These are phyloP conservation scores for Paralagenidium karlingii DNA, from an alignment of 352 stramenopile genomes.

Conservation along the genomic window DNA sequence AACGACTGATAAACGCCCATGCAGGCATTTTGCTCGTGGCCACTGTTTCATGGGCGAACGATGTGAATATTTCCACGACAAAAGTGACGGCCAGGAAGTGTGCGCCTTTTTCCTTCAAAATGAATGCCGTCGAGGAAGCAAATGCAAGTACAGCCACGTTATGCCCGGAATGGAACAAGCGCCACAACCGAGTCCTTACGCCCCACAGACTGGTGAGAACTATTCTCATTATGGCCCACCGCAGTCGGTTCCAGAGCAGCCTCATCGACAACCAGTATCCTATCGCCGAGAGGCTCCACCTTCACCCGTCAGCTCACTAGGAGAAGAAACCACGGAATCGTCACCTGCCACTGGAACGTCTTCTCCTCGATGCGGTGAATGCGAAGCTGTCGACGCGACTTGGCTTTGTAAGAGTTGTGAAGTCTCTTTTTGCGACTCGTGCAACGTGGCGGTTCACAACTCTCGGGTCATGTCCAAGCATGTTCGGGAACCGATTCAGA, in stretches of 20 bases:
- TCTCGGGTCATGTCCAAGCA: conserved; percentile 55
- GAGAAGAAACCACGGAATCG: conserved; percentile 1
- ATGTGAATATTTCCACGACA: conserved; percentile 11
- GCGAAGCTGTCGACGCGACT: conserved; percentile 23
- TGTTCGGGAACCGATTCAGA: conserved; percentile 11
- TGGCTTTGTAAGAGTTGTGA: conserved; percentile 51
- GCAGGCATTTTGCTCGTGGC: conserved; percentile 37
- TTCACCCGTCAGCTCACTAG: conserved; percentile 1
- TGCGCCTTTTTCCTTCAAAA: not conserved
- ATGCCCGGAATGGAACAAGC: no score
- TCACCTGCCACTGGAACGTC: conserved; percentile 4
- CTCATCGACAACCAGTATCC: no score
- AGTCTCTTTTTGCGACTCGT: conserved; percentile 37
- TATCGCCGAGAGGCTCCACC: conserved; percentile 4
- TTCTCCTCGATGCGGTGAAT: conserved; percentile 55
- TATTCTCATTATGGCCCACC: no score
- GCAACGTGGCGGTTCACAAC: conserved; percentile 35
- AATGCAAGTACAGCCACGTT: not conserved
- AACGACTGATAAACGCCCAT: conserved; percentile 23
- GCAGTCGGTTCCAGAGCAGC: no score
- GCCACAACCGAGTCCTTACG: no score
- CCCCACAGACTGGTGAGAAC: no score
- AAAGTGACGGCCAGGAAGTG: not conserved
- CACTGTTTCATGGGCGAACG: conserved; percentile 18
- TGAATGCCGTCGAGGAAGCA: conserved; percentile 3